Conservation (phyloP, 2,329 filamentous ascomycete species). For the Phialemonium atrogriseum region DNA sequence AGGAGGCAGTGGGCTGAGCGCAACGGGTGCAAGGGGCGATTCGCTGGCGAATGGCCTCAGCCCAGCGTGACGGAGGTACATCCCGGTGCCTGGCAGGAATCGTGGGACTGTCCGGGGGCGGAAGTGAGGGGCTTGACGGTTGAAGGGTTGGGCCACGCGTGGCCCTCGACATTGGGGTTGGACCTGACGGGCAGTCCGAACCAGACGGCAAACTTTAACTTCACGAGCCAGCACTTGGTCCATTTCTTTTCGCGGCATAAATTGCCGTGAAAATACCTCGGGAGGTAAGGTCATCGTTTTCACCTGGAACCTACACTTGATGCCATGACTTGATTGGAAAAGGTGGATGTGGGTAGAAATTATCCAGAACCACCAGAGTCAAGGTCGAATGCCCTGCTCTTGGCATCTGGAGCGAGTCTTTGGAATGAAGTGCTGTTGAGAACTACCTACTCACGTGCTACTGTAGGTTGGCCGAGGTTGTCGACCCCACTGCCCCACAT, state of each 20-base stretch:
- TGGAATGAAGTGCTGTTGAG: too few relatives aligned
- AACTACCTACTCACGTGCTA: too few relatives aligned
- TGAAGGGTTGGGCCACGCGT: conserved; percentile 11
- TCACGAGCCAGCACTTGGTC: conserved; percentile 12
- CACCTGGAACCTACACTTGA: too few relatives aligned
- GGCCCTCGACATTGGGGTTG: conserved; percentile 11
- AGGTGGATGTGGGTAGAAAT: too few relatives aligned
- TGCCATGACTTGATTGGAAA: too few relatives aligned
- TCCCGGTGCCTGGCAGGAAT: conserved; percentile 11
- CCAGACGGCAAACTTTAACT: conserved; percentile 12
- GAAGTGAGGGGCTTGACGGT: conserved; percentile 11
- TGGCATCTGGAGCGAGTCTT: too few relatives aligned
- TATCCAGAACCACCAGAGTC: too few relatives aligned
- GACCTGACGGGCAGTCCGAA: conserved; percentile 9
- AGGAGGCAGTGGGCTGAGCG: conserved; percentile 12
- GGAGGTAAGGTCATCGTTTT: too few relatives aligned
- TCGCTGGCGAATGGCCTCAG: conserved; percentile 8
- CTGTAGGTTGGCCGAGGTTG: too few relatives aligned
- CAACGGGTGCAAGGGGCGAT: conserved; percentile 8
- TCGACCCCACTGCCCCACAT: too few relatives aligned
- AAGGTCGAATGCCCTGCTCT: too few relatives aligned
- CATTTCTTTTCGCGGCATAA: conserved; percentile 13
- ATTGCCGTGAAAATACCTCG: too few relatives aligned
- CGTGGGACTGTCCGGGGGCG: conserved; percentile 11
- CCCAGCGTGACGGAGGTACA: conserved; percentile 9